Base-by-base conservation (phyloP, 257 asterid genomes). In the Nicotiana benthamiana region DNA sequence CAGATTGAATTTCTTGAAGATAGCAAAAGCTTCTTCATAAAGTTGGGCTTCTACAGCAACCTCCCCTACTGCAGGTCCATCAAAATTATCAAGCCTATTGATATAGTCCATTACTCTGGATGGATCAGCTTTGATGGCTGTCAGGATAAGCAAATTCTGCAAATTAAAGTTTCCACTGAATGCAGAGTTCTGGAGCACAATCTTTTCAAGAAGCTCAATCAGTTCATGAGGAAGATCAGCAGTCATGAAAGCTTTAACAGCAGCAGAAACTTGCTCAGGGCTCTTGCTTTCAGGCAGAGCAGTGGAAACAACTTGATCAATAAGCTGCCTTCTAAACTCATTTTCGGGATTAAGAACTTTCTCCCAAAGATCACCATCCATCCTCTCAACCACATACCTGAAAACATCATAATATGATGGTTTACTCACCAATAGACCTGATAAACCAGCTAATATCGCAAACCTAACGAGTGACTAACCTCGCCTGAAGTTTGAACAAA, bases 281-380 rank as follows among this genome's bases (percentile, higher is more conserved):
- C 98, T 94, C 91, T 96, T 94, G 96, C 99, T 96, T 86, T 96
- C 99, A 22, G 99, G 98, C 87, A 96, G 85, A 75, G 99, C 99
- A 90, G 99, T 96, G 77, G 99, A 96, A 57, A 96, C 98, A 85
- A 96, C 98, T 92, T 96, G 99, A 87, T 96, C 99, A 80, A 96
- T 96, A 82, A 96, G 97, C 90, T 91, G 91, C 88, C 99, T 89
- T 86, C 98, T 93, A 87, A 88, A 94, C 83, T 96, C 99, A 87
- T 96, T 96, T 87, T 96, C 99, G 17, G 98, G 98, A 80, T 89
- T 92, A 81, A 96, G 97, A 83, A 92, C 98, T 80, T 92, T 96
- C 48, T 84, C 98, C 99, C 99, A 96, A 64, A 96, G 94, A 89
- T 94, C 99, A 86, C 87, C 93, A 53, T 96, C 99, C 99, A 96